These are phyloP conservation scores for Actinidia polygama DNA, from an alignment of 179 eudicot species.

Conservation along the genomic window DNA sequence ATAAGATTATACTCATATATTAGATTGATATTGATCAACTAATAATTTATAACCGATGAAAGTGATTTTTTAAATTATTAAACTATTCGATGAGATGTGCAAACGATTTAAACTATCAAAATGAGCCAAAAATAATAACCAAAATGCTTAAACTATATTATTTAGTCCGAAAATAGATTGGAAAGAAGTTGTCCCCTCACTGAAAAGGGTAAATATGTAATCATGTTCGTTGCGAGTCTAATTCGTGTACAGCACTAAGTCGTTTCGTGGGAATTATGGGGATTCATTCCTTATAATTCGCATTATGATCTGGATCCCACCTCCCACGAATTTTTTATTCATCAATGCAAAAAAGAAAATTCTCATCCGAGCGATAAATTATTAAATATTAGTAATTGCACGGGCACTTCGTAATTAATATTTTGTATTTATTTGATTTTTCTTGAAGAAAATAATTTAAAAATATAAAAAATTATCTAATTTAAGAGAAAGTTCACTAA, in stretches of 20 bases:
- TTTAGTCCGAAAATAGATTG: background rate
- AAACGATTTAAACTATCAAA: background rate
- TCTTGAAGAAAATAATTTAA: too few relatives aligned
- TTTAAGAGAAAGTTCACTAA: too few relatives aligned
- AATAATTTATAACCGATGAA: background rate
- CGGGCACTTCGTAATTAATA: too few relatives aligned
- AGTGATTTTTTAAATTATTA: background rate
- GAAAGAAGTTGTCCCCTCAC: too few relatives aligned
- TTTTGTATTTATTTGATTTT: too few relatives aligned
- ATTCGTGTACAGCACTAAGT: background rate
- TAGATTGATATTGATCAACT: background rate
- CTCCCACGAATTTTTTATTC: conserved; percentile 10
- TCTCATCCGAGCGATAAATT: conserved; percentile 19
- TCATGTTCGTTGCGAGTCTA: background rate
- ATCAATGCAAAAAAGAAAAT: conserved; percentile 11
- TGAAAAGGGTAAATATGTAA: conserved; percentile 1
- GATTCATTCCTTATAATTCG: background rate
- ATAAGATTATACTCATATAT: background rate
- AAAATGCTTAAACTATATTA: background rate
- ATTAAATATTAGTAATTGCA: background rate
- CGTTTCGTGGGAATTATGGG: conserved; percentile 2
- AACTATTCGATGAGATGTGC: background rate
- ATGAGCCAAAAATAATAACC: background rate
- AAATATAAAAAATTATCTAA: too few relatives aligned
- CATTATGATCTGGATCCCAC: conserved; percentile 33